Base-by-base conservation (phyloP, 805 yeast species). In the Wickerhamiella galacta region DNA sequence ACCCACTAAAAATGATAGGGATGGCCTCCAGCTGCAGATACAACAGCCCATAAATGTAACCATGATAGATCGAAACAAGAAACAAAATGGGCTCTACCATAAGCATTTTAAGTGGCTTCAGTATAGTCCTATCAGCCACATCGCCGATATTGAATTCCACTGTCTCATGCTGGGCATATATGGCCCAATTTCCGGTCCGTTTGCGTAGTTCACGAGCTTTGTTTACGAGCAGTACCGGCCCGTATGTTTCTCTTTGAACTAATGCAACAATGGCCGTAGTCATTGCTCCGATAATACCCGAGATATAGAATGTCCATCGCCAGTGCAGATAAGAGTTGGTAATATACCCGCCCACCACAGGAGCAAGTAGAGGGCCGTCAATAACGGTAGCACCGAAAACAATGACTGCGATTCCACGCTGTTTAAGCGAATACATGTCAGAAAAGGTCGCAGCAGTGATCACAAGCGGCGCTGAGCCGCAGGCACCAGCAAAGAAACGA, bases 301-400 rank as follows among this genome's bases (percentile, higher is more conserved):
- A 48, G 37, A 67, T 57, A 51, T 66, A 70, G 20, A 56, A 53
- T 3, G 69, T 60, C 61, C 73, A 63, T 44, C 76, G 57, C 76
- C 76, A 70, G 6, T 64, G 66, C 25, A 79, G 55, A 33, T 63
- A 57, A 71, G 85, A 78, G 19, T 82, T 76, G 43, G 92, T 93
- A 37, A 76, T 56, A 48, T 73, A 67, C 34, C 93, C 87, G 24
- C 73, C 72, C 52, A 78, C 67, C 36, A 83, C 72, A 12, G 95
- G 95, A 1, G 87, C 90, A 25, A 76, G 37, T 59, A 80, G 64
- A 15, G 95, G 94, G 38, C 92, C 90, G 75, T 49, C 77, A 24
- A 80, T 44, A 92, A 55, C 71, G 51, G 66, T 63, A 42, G 49
- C 58, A 39, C 67, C 58, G 39, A 64, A 74, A 41, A 51, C 56